Evolutionary conservation across 768 basidiomycete species (phyloP).

Genomic region (Leccinum obscurum): DNA sequence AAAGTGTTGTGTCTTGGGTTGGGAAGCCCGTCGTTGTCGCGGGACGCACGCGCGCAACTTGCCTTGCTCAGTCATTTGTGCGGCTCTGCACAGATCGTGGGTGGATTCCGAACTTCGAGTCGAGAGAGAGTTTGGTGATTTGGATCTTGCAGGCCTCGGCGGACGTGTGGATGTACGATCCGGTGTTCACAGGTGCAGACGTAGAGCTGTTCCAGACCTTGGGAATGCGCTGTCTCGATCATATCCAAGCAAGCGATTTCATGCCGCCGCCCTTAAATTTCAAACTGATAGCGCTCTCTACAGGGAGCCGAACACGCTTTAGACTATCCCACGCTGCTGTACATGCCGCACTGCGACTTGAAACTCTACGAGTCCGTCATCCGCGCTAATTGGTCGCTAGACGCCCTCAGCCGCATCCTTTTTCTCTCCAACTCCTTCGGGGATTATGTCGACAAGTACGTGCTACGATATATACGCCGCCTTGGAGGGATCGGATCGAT

Average conservation of each 20-base stretch:
- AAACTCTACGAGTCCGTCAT: slow-evolving; percentile 67
- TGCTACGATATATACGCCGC: slow-evolving; percentile 4
- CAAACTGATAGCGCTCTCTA: slow-evolving; percentile 10
- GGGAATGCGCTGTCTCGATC: slow-evolving; percentile 37
- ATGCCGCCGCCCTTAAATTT: slow-evolving; percentile 2
- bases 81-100: slow-evolving; percentile 56
- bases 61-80: slow-evolving; percentile 61
- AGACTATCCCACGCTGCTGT: slow-evolving; percentile 56
- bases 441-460: slow-evolving; percentile 69
- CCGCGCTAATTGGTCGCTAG: slow-evolving; percentile 56
- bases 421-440: slow-evolving; percentile 65
- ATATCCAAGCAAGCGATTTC: slow-evolving; percentile 51
- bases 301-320: slow-evolving; percentile 37
- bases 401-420: slow-evolving; percentile 47
- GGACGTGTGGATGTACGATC: slow-evolving; percentile 63
- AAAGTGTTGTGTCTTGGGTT: slow-evolving; percentile 69
- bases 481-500: background rate
- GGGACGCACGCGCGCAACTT: slow-evolving; percentile 65
- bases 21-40: slow-evolving; percentile 66
- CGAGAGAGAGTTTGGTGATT: slow-evolving; percentile 2
- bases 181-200: slow-evolving; percentile 70
- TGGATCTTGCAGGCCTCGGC: slow-evolving; percentile 43
- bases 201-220: slow-evolving; percentile 43
- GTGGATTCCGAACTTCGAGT: slow-evolving; percentile 32
- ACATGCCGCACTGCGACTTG: slow-evolving; percentile 81